Evolutionary conservation across 768 basidiomycete species (phyloP).

Genomic region (Macrolepiota albuminosa): DNA sequence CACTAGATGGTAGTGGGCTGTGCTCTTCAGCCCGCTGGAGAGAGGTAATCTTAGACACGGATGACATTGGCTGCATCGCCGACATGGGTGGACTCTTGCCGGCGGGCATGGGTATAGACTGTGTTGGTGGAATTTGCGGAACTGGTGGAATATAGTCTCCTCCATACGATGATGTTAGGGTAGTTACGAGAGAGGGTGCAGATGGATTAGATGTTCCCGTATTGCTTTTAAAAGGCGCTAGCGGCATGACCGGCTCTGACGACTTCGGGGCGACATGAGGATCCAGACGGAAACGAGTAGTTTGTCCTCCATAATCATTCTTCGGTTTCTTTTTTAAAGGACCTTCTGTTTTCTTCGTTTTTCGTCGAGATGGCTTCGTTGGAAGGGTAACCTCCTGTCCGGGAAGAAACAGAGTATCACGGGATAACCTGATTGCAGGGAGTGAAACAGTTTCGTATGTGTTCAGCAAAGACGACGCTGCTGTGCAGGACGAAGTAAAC

Average conservation of each 20-base stretch:
- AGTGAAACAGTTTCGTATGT: conserved; percentile 38
- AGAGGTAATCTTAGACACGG: neutral
- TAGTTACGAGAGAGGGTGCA: conserved; percentile 4
- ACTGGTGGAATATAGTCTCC: neutral
- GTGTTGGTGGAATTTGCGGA: neutral
- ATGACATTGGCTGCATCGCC: neutral
- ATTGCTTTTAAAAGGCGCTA: conserved; percentile 14
- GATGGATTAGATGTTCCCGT: conserved; percentile 11
- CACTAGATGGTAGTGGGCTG: neutral
- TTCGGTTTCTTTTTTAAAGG: conserved; percentile 25
- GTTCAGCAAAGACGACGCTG: conserved; percentile 26
- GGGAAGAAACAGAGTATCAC: conserved; percentile 41
- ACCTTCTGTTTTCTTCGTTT: conserved; percentile 18
- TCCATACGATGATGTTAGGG: neutral
- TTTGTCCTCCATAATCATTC: conserved; percentile 41
- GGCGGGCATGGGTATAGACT: neutral
- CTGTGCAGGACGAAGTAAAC: conserved; percentile 34
- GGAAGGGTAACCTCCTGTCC: conserved; percentile 38
- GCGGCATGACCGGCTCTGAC: neutral
- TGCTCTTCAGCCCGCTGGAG: neutral
- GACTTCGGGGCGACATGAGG: conserved; percentile 18
- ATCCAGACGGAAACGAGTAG: conserved; percentile 44
- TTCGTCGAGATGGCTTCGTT: conserved; percentile 10
- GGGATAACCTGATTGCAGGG: conserved; percentile 12
- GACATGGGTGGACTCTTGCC: neutral